Conservation (phyloP, 306 rosid species). For the Castanospermum australe region DNA sequence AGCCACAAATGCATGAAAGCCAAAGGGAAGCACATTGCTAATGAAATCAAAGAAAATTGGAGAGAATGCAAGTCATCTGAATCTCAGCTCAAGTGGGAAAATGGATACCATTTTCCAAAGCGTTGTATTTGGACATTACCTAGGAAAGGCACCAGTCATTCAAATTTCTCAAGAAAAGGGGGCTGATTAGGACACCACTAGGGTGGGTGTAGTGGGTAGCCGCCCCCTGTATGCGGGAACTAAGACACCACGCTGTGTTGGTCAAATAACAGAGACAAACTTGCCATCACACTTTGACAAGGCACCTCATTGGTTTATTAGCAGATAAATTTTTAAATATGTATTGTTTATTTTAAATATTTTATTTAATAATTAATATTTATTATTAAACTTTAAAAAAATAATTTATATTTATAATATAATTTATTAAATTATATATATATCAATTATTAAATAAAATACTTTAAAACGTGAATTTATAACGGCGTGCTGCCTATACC, state of each 20-base stretch:
- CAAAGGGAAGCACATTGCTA: neutral
- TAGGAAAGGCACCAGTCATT: neutral
- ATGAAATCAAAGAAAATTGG: constrained; percentile 18
- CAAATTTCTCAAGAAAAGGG: neutral
- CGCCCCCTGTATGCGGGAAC: constrained; percentile 17
- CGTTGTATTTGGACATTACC: neutral
- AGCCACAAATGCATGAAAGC: neutral
- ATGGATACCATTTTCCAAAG: neutral
- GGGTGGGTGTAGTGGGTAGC: constrained; percentile 23
- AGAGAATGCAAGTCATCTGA: neutral
- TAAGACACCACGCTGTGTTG: neutral
- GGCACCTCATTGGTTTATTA: constrained; percentile 9
- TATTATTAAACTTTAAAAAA: no score
- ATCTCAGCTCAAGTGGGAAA: neutral
- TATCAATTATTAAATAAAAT: no score
- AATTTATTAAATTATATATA: no score
- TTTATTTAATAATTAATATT: no score
- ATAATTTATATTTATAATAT: no score
- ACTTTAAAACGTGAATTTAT: no score
- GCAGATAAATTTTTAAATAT: no score
- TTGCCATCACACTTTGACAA: constrained; percentile 22
- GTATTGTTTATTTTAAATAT: no score
- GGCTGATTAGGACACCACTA: constrained; percentile 43
- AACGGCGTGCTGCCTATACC: constrained; percentile 29
- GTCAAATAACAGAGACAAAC: constrained; percentile 35